Evolutionary conservation across 768 basidiomycete genomes (phyloP).

Genomic region (Boletus vinaceobasis): DNA sequence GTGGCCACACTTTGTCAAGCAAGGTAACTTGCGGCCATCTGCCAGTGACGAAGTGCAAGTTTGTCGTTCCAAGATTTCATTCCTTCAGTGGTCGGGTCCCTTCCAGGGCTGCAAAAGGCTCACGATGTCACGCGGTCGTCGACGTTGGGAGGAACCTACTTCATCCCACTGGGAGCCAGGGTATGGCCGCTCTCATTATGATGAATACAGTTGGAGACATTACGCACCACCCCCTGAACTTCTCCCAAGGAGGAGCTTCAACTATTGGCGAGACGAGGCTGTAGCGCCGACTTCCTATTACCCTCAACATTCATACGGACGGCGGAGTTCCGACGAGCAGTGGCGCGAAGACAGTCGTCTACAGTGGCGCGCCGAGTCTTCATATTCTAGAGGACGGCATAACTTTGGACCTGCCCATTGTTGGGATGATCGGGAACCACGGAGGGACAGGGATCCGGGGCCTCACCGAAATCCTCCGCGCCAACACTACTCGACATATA

Average conservation of each 20-base stretch:
- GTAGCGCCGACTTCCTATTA: neutral
- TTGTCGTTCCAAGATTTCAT: conserved; percentile 14
- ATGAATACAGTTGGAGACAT: conserved; percentile 9
- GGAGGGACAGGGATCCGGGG: conserved; percentile 1
- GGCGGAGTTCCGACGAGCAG: conserved; percentile 8
- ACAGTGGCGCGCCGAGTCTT: conserved; percentile 3
- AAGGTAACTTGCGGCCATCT: neutral
- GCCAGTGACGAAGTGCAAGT: neutral
- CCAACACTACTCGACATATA: conserved; percentile 10
- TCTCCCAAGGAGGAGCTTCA: conserved; percentile 7
- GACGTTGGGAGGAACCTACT: conserved; percentile 9
- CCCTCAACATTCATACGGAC: conserved; percentile 5
- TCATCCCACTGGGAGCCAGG: conserved; percentile 5
- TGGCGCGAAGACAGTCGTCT: conserved; percentile 11
- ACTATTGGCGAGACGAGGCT: conserved; percentile 25
- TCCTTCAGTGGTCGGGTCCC: conserved; percentile 3
- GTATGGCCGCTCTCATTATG: conserved; percentile 1
- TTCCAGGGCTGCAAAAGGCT: conserved; percentile 5
- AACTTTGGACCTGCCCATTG: conserved; percentile 4
- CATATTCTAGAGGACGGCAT: conserved; percentile 7
- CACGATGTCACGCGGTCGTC: conserved; percentile 17
- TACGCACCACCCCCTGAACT: conserved; percentile 4
- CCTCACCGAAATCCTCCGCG: conserved; percentile 1
- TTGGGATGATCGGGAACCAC: conserved; percentile 2
- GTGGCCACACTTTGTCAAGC: neutral